Base-by-base conservation (phyloP, 495 filamentous ascomycete species). In the Hypomontagnella submonticulosa region DNA sequence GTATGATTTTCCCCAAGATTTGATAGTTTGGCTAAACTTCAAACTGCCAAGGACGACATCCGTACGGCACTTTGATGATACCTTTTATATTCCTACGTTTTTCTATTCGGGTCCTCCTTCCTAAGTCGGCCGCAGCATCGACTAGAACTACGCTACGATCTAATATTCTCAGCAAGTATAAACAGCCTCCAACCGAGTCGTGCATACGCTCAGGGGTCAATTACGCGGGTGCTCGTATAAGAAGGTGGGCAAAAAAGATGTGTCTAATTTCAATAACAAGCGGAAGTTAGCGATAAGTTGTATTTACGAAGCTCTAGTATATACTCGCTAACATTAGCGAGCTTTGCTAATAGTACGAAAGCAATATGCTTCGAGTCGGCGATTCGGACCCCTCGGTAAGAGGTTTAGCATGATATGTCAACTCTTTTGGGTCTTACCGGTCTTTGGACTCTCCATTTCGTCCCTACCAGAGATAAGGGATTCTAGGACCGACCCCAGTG, bases 1-100 rank as follows among this genome's bases (percentile, higher is more conserved):
- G 59, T 69, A 49, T 69, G 41, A 63, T 69, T 69, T 57, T 55
- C 11, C 58, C 53, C 66, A 55, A 47, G 66, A 69, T 69, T 60
- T 69, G 66, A 55, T 48, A 49, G 66, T 63, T 60, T 69, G 66
- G 66, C 66, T 69, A 69, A 69, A 69, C 60, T 63, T 69, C 66
- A 69, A 69, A 69, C 66, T 57, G 66, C 66, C 66, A 69, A 69
- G 66, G 66, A 57, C 60, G 48, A 50, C 50, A 38, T 8, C 48
- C 42, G 34, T 55, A 69, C 66, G 66, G 66, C 66, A 69, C 54
- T 69, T 69, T 63, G 42, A 27, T 59, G 30, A 58, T 63, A 34
- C 23, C 11, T 60, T 30, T 50, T 42, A n/a, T n/a, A n/a, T n/a
- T 38, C 11, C 49, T 56, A 49, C 27, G 10, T 60, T 20, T 44